Conservation (phyloP, 331 rosid genomes). For the Cydonia oblonga region DNA sequence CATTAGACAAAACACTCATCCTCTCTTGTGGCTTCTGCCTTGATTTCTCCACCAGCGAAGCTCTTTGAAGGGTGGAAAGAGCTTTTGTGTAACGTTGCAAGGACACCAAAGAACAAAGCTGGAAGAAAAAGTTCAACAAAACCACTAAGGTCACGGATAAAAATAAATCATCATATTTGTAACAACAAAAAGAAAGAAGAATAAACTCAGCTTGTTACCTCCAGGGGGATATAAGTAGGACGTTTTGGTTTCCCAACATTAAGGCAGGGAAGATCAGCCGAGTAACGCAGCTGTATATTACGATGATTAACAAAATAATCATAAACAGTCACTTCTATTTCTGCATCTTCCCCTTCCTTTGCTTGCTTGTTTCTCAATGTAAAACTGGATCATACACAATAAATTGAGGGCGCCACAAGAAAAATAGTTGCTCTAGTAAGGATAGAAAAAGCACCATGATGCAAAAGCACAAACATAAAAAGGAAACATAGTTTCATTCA, state of each 20-base stretch:
- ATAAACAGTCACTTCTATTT: constrained; percentile 58
- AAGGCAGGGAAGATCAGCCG: constrained; percentile 63
- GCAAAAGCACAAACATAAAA: neutral
- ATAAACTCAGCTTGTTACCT: constrained; percentile 33
- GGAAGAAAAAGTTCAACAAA: neutral
- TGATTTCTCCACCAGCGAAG: constrained; percentile 78
- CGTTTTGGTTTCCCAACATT: constrained; percentile 93
- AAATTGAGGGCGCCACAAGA: neutral
- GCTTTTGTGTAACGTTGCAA: constrained; percentile 82
- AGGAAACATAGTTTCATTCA: neutral
- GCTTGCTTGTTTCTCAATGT: constrained; percentile 42
- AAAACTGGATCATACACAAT: constrained; percentile 32
- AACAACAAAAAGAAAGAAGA: neutral
- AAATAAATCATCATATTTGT: neutral
- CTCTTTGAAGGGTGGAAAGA: constrained; percentile 61
- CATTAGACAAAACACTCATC: constrained; percentile 61
- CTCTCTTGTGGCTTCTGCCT: constrained; percentile 90
- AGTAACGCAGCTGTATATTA: constrained; percentile 44
- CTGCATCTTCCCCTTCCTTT: constrained; percentile 25
- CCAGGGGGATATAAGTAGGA: constrained; percentile 80
- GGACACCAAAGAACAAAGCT: constrained; percentile 76
- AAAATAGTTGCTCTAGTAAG: neutral
- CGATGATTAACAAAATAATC: constrained; percentile 68
- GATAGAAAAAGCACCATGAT: neutral
- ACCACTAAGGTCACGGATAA: neutral